These are phyloP conservation scores for Brassica nigra DNA, from an alignment of 345 rosid species.

Conservation along the genomic window DNA sequence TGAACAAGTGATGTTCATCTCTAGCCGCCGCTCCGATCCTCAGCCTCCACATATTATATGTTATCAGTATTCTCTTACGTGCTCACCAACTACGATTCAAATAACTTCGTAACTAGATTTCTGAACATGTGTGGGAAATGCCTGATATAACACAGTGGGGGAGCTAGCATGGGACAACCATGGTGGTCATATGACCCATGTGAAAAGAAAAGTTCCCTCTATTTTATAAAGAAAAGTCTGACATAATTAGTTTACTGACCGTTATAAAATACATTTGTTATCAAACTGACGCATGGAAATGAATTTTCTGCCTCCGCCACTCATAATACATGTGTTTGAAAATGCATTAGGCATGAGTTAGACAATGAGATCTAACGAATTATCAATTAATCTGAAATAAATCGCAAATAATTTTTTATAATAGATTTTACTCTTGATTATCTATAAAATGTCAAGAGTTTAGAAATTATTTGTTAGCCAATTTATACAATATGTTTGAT, in stretches of 20 bases:
- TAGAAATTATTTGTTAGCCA: not conserved
- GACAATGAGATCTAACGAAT: not conserved
- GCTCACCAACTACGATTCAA: not conserved
- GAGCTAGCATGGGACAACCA: not conserved
- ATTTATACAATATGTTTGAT: not conserved
- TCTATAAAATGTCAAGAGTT: not conserved
- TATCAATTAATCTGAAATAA: not conserved
- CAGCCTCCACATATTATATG: not conserved
- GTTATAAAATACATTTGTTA: not conserved
- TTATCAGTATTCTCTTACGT: not conserved
- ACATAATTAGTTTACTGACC: not conserved
- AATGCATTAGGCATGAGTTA: not conserved
- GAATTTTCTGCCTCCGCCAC: not conserved
- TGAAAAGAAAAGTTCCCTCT: not conserved
- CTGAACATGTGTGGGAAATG: not conserved
- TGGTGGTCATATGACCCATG: not conserved
- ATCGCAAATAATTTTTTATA: not conserved
- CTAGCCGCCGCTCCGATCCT: not conserved
- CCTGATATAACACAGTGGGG: not conserved
- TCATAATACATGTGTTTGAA: not conserved
- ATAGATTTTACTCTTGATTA: not conserved
- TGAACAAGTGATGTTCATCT: not conserved
- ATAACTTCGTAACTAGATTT: not conserved
- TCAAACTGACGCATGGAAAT: not conserved
- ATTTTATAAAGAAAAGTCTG: not conserved